Evolutionary conservation across 2,329 filamentous ascomycete species (phyloP), one percentile per base, ranked within the genome.

Genomic region (Penicillium hordei): DNA sequence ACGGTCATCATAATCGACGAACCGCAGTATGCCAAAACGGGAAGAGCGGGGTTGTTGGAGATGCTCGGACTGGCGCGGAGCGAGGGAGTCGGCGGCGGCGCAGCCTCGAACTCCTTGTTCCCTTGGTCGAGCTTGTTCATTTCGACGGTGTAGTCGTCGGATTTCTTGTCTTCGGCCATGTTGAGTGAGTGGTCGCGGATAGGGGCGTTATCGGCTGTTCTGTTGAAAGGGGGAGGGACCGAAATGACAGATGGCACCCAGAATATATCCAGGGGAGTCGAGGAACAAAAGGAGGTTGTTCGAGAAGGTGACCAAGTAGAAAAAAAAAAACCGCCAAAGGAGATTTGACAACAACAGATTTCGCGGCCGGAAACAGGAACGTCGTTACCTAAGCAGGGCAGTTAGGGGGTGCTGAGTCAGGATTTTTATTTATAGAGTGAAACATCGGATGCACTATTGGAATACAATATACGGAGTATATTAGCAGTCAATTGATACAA

Each of bases 1-100:
- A 97, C 90, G 8, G 94, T 99, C 94, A 99, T 99, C 76, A 93
- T 85, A 73, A 99, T 99, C n/a, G 93, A 97, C 52, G 93, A 91
- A 70, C 89, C 82, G 77, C 94, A 99, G 82, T 99, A 99, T 48
- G 90, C 86, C 64, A 96, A 73, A 68, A 99, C 90, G 23, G 93
- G 92, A 48, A 94, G 74, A 45, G 85, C 80, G 17, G 92, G 90
- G 76, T 86, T 94, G 78, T 92, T 91, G 69, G 88, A 84, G 61
- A 91, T 74, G 67, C 80, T 75, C 43, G 77, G 62, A 50, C 13
- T 29, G 69, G 59, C 33, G 69, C 60, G 49, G 64, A 66, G 78
- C 69, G 72, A 60, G 71, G 65, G 57, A 70, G 70, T 62, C 12
- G 75, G 72, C 53, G 70, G 68, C 34, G 74, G 72, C 54, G 75